Conservation (phyloP, 805 yeast species). For the Candida khao-thaluensis region DNA sequence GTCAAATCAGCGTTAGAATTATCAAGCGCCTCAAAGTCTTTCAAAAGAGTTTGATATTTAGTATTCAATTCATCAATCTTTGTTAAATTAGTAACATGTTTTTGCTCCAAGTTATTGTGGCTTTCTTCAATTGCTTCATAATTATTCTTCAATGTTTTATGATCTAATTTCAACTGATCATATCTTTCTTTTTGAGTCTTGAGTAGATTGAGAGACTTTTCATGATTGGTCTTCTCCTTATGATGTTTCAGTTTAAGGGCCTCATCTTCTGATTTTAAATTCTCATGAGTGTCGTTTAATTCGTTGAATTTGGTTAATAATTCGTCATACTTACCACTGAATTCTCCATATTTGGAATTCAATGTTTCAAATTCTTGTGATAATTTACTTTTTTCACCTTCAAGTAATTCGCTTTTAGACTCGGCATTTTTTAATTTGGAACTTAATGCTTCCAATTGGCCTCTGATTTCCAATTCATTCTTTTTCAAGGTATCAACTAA, state of each 20-base stretch:
- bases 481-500: constrained; percentile 43
- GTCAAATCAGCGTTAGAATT: constrained; percentile 5
- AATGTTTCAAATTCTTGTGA: constrained; percentile 7
- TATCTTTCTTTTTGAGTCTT: constrained; percentile 25
- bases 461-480: constrained; percentile 33
- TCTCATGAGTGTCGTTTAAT: constrained; percentile 5
- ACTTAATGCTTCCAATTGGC: constrained; percentile 19
- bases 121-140: constrained; percentile 28
- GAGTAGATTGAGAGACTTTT: constrained; percentile 14
- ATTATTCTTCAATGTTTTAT: constrained; percentile 27
- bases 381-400: constrained; percentile 10
- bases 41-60: constrained; percentile 4
- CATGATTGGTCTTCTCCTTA: constrained; percentile 14
- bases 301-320: constrained; percentile 9
- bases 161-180: constrained; percentile 20
- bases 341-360: constrained; percentile 7
- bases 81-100: not conserved
- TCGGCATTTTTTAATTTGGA: constrained; percentile 29
- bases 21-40: constrained; percentile 8
- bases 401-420: constrained; percentile 16
- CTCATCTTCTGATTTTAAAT: not conserved
- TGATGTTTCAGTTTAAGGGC: constrained; percentile 2
- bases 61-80: constrained; percentile 9
- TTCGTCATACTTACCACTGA: constrained; percentile 8
- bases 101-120: constrained; percentile 15